Evolutionary conservation across 2,329 filamentous ascomycete species (phyloP).

Genomic region (Fusarium duplospermum): DNA sequence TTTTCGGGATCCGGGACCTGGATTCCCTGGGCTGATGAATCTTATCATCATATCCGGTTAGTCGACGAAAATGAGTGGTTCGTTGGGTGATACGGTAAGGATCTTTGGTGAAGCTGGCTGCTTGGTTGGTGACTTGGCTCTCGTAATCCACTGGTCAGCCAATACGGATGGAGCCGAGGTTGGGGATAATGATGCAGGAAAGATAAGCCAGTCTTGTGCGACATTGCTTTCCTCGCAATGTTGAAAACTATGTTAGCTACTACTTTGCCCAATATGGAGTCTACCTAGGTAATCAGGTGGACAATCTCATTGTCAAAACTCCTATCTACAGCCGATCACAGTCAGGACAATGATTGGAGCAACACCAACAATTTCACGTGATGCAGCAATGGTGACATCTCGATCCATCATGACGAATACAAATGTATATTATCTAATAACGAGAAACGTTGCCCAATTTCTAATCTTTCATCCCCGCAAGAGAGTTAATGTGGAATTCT

Average conservation of each 20-base stretch:
- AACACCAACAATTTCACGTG: slow-evolving; percentile 12
- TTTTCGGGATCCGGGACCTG: background rate
- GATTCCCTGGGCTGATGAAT: background rate
- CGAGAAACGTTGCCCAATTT: background rate
- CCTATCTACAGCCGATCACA: background rate
- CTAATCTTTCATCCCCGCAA: background rate
- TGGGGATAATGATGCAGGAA: background rate
- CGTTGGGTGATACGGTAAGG: background rate
- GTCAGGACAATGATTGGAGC: background rate
- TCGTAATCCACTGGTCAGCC: background rate
- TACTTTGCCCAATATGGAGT: background rate
- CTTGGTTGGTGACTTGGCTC: background rate
- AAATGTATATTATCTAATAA: background rate
- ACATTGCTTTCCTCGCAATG: background rate
- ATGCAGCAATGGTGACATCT: slow-evolving; percentile 23
- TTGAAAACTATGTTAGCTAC: background rate
- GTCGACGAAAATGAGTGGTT: background rate
- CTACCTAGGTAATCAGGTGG: background rate
- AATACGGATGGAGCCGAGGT: background rate
- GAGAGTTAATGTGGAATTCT: background rate
- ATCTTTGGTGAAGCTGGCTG: background rate
- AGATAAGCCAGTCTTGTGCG: background rate
- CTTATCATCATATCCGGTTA: background rate
- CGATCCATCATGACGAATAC: slow-evolving; percentile 20
- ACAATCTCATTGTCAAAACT: background rate